A percentile compares a stretch with the other conserved stretches of the same genome.
These are phyloP conservation scores for Schizopora paradoxa DNA, from an alignment of 1,284 basidiomycete genomes.

Conservation along the genomic window DNA sequence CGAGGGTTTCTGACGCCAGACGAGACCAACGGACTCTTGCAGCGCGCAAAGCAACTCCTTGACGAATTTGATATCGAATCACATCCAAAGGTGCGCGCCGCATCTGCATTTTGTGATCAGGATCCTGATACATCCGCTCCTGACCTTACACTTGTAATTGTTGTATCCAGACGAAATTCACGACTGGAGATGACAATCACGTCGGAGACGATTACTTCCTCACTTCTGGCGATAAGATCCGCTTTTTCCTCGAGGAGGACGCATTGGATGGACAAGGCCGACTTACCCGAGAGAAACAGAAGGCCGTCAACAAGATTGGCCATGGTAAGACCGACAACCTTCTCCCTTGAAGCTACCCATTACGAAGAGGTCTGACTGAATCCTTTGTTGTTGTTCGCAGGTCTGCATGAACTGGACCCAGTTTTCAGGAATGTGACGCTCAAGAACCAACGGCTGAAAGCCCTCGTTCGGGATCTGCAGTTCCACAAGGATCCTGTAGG, in stretches of 20 bases:
- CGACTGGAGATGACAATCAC: conserved; percentile 71
- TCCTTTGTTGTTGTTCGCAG: conserved; percentile 32
- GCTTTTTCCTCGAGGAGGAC: conserved; percentile 84
- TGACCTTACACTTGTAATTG: conserved; percentile 1
- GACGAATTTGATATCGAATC: conserved; percentile 68
- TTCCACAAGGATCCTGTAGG: conserved; percentile 82
- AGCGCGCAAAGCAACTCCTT: conserved; percentile 68
- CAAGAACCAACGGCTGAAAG: conserved; percentile 62
- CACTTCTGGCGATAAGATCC: conserved; percentile 86
- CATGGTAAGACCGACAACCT: conserved; percentile 46
- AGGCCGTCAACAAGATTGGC: conserved; percentile 79
- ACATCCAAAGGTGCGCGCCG: conserved; percentile 69
- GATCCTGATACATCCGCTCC: no score
- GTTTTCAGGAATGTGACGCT: conserved; percentile 75
- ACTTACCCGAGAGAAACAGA: conserved; percentile 72
- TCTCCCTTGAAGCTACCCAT: background rate
- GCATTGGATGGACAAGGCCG: conserved; percentile 61
- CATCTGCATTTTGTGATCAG: background rate
- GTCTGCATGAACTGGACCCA: conserved; percentile 80
- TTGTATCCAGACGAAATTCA: conserved; percentile 76
- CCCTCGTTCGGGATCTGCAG: conserved; percentile 67
- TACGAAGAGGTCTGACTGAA: no score
- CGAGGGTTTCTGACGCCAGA: conserved; percentile 11
- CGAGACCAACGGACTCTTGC: conserved; percentile 52
- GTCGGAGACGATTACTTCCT: conserved; percentile 93